Evolutionary conservation across 768 basidiomycete species (phyloP).

Genomic region (Agaricus blazei): DNA sequence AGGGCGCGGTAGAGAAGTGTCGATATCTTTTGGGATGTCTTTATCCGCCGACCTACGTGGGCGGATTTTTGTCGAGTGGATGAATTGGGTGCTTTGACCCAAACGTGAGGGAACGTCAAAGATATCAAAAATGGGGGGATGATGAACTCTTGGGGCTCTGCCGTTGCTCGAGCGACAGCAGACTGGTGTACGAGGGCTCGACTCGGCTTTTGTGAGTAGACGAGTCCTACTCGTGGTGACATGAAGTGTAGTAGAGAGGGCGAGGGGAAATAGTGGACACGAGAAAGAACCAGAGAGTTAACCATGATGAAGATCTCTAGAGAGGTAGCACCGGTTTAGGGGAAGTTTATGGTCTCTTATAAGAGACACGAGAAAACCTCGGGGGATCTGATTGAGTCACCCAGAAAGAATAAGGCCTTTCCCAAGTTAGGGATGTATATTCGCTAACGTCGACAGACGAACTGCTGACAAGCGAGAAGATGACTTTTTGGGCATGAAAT

Average conservation of each 20-base stretch:
- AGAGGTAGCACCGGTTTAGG: conserved; percentile 3
- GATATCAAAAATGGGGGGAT: conserved; percentile 42
- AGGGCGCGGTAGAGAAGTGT: conserved; percentile 16
- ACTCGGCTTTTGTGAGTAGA: conserved; percentile 20
- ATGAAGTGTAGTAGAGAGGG: conserved; percentile 14
- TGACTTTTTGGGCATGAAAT: conserved; percentile 4
- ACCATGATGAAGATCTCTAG: conserved; percentile 9
- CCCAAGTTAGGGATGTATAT: neutral
- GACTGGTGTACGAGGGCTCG: conserved; percentile 17
- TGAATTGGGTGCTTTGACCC: conserved; percentile 26
- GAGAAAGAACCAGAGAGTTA: conserved; percentile 15
- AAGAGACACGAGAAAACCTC: conserved; percentile 6
- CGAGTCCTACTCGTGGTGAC: conserved; percentile 17
- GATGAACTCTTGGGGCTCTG: conserved; percentile 20
- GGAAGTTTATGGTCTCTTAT: neutral
- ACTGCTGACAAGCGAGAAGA: neutral
- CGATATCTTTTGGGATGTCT: conserved; percentile 7
- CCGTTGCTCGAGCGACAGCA: conserved; percentile 12
- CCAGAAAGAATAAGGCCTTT: neutral
- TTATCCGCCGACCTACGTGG: conserved; percentile 1
- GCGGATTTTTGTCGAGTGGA: conserved; percentile 13
- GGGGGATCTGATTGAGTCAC: conserved; percentile 9
- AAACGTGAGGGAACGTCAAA: conserved; percentile 43
- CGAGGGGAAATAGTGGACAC: conserved; percentile 13
- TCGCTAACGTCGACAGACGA: neutral